These are phyloP conservation scores for Lentinula sp. DNA, from an alignment of 768 basidiomycete species.

Conservation along the genomic window DNA sequence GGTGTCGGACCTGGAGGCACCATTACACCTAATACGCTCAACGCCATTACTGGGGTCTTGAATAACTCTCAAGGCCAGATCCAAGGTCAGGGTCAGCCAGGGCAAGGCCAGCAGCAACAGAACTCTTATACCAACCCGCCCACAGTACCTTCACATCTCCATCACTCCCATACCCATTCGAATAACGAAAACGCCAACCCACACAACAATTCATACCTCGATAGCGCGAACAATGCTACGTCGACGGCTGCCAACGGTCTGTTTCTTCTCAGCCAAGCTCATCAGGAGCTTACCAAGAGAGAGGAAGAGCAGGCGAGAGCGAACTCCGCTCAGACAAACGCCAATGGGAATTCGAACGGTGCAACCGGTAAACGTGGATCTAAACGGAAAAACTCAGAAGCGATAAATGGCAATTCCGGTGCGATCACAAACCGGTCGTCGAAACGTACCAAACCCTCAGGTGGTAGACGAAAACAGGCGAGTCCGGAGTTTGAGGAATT, in stretches of 20 bases:
- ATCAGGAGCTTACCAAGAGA: conserved; percentile 94
- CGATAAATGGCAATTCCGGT: conserved; percentile 34
- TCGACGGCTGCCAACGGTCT: conserved; percentile 83
- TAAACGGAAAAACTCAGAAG: conserved; percentile 65
- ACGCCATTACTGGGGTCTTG: conserved; percentile 76
- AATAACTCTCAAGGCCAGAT: conserved; percentile 29
- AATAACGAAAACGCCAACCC: conserved; percentile 16
- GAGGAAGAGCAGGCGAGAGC: conserved; percentile 45
- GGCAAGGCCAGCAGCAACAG: conserved; percentile 24
- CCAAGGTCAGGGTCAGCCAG: neutral
- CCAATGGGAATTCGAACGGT: neutral
- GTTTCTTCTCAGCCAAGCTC: conserved; percentile 90
- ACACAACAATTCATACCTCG: conserved; percentile 21
- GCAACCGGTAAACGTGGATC: conserved; percentile 41
- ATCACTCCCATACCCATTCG: conserved; percentile 50
- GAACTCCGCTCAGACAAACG: neutral
- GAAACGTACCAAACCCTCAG: conserved; percentile 34
- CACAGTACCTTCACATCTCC: conserved; percentile 32
- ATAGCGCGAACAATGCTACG: conserved; percentile 51
- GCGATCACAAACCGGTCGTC: conserved; percentile 24
- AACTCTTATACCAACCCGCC: conserved; percentile 38
- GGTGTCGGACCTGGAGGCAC: conserved; percentile 34
- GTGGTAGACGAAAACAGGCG: conserved; percentile 17
- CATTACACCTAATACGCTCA: conserved; percentile 73
- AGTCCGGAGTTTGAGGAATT: conserved; percentile 26